These are phyloP conservation scores for Phalaenopsis equestris DNA, from an alignment of 106 monocot species.

Conservation along the genomic window DNA sequence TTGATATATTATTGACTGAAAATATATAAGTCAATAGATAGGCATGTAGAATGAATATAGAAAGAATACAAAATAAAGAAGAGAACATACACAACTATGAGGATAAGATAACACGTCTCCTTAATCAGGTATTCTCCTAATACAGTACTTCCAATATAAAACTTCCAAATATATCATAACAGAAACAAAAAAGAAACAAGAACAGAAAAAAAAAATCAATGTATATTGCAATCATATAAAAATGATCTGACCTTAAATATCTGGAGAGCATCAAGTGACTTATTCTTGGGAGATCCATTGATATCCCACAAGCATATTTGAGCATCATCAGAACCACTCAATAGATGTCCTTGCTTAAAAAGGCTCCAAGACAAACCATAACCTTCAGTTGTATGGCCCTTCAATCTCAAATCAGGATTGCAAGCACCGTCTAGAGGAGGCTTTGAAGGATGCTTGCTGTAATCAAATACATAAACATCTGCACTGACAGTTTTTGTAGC, in stretches of 20 bases:
- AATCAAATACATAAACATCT: slow-evolving; percentile 97
- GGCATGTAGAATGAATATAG: not conserved
- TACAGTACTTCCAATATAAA: not conserved
- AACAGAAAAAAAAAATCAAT: not conserved
- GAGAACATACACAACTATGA: not conserved
- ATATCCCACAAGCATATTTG: slow-evolving; percentile 99
- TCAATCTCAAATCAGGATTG: slow-evolving; percentile 87
- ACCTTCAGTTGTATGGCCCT: slow-evolving; percentile 89
- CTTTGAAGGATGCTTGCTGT: slow-evolving; percentile 97
- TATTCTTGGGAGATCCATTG: slow-evolving; percentile 78
- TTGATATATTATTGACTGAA: not conserved
- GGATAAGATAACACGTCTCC: not conserved
- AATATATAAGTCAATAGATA: not conserved
- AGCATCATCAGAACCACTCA: slow-evolving; percentile 98
- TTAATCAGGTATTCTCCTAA: not conserved
- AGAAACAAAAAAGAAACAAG: not conserved
- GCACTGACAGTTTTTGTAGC: slow-evolving; percentile 95
- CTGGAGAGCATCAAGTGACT: slow-evolving; percentile 82
- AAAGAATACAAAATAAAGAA: no score
- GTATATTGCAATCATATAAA: slow-evolving; percentile 4
- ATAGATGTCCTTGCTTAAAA: slow-evolving; percentile 82
- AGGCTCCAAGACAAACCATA: slow-evolving; percentile 98
- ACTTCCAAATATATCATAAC: not conserved
- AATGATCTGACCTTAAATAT: slow-evolving; percentile 72
- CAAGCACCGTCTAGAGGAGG: slow-evolving; percentile 86